phyloP scores from a whole-genome alignment of 129 eudicot species.

The Ambrosia artemisiifolia region DNA sequence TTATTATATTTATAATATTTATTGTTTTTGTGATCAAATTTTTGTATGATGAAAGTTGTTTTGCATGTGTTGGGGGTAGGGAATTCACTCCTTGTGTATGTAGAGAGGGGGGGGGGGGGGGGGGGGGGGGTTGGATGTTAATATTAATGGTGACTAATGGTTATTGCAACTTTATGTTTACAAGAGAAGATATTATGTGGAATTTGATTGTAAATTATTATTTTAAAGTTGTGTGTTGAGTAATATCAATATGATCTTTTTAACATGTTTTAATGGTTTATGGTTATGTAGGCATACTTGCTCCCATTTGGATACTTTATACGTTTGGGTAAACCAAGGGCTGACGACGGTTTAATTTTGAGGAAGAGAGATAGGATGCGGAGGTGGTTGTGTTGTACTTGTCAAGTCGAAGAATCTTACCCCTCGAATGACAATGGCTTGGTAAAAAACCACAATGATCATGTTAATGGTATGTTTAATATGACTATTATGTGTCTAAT shows the following conservation, averaged over 20 bases:
- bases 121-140: neutral
- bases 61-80: too few relatives aligned
- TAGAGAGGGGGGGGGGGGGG: too few relatives aligned
- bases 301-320: conserved; percentile 66
- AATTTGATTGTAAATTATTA: neutral
- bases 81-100: too few relatives aligned
- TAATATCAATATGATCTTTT: neutral
- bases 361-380: conserved; percentile 77
- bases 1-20: neutral
- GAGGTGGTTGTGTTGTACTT: conserved; percentile 85
- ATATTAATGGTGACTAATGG: neutral
- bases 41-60: neutral
- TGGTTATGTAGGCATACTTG: conserved; percentile 45
- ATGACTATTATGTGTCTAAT: neutral
- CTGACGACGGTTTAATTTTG: conserved; percentile 57
- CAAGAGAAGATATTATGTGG: neutral
- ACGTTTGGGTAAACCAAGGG: conserved; percentile 49
- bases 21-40: neutral
- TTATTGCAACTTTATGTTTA: neutral
- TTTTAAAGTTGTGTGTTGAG: neutral
- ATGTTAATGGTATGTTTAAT: conserved; percentile 49
- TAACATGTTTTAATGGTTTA: neutral
- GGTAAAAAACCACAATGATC: conserved; percentile 48
- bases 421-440: conserved; percentile 57
- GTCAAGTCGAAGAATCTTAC: conserved; percentile 77